These are phyloP conservation scores for Sporobolomyces pararoseus DNA, from an alignment of 768 basidiomycete genomes.

Conservation along the genomic window DNA sequence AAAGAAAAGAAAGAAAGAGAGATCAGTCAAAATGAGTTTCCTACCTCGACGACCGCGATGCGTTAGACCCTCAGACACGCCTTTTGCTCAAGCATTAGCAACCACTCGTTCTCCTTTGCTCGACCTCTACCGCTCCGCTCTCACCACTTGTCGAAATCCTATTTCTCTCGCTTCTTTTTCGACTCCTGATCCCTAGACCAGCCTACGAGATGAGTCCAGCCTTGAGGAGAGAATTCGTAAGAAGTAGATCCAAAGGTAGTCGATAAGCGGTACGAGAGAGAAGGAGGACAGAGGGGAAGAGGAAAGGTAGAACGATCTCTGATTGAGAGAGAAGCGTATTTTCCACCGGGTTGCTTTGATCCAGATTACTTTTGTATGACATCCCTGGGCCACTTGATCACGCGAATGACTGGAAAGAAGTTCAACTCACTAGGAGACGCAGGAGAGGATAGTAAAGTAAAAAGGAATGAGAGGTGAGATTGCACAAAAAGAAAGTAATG, in stretches of 20 bases:
- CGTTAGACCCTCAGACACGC: conserved; percentile 14
- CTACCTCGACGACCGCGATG: neutral
- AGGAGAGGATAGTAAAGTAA: neutral
- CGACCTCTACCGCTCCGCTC: neutral
- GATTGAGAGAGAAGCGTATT: neutral
- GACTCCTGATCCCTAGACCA: neutral
- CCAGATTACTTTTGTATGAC: conserved; percentile 12
- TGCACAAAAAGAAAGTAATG: neutral
- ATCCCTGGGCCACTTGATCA: neutral
- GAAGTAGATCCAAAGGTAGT: neutral
- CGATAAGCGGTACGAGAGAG: neutral
- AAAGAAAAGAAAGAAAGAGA: neutral
- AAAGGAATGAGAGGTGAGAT: neutral
- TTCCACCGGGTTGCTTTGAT: conserved; percentile 11
- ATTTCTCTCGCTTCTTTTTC: too few species aligned
- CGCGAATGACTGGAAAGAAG: neutral
- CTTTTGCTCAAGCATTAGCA: conserved; percentile 19
- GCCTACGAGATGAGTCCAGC: conserved; percentile 6
- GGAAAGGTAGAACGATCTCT: conserved; percentile 3
- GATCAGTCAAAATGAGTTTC: neutral
- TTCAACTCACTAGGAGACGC: conserved; percentile 1
- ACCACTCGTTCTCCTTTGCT: neutral
- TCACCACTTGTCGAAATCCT: neutral
- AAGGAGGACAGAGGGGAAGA: conserved; percentile 1
- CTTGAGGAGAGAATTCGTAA: neutral